A percentile compares a stretch with the other conserved stretches of the same genome.
Evolutionary conservation across 306 rosid species (phyloP).

Genomic region (Lagenaria siceraria): DNA sequence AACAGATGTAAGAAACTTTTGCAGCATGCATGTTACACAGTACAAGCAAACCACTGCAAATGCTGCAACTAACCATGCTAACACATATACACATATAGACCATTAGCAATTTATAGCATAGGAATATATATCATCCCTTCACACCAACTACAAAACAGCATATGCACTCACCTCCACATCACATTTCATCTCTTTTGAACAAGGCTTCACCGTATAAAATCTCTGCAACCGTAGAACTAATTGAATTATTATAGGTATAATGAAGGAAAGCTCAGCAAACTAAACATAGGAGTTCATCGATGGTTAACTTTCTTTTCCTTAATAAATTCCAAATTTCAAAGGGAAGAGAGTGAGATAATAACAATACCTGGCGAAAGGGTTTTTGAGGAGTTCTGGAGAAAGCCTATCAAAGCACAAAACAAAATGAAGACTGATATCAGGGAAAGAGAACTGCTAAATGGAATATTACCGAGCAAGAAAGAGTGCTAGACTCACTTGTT

Average conservation of each 20-base stretch:
- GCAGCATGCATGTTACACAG: background rate
- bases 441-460: background rate
- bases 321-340: background rate
- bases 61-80: background rate
- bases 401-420: slow-evolving; percentile 47
- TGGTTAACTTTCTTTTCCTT: background rate
- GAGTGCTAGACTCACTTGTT: slow-evolving; percentile 42
- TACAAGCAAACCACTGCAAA: background rate
- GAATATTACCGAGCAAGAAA: background rate
- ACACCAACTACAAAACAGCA: background rate
- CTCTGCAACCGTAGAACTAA: slow-evolving; percentile 48
- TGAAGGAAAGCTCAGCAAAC: background rate
- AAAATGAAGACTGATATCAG: slow-evolving; percentile 3
- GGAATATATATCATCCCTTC: background rate
- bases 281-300: background rate
- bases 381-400: slow-evolving; percentile 95
- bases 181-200: slow-evolving; percentile 92
- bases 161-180: slow-evolving; percentile 72
- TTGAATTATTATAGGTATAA: background rate
- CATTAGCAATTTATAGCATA: background rate
- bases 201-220: slow-evolving; percentile 80
- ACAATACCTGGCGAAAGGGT: slow-evolving; percentile 86
- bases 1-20: background rate
- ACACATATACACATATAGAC: background rate
- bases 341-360: background rate